Evolutionary conservation across 805 yeast species (phyloP).

Genomic region (Pichia sporocuriosa): DNA sequence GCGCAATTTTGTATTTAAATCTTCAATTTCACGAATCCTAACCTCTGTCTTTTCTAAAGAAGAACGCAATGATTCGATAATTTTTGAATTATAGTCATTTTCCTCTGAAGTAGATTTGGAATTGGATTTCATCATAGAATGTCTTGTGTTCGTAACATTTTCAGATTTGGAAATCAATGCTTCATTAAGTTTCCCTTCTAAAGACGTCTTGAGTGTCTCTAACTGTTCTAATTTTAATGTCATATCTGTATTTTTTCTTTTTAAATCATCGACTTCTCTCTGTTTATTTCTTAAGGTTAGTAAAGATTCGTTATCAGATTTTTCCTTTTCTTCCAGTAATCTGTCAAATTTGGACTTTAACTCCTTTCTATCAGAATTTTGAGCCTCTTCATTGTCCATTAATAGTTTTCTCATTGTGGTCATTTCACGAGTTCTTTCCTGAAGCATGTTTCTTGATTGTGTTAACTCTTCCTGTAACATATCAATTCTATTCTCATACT

Average conservation of each 20-base stretch:
- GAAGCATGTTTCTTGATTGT: constrained; percentile 65
- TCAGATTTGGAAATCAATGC: not conserved
- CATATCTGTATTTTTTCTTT: constrained; percentile 36
- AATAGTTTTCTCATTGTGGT: constrained; percentile 63
- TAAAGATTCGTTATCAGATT: constrained; percentile 48
- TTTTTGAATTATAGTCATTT: constrained; percentile 13
- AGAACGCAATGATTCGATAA: constrained; percentile 40
- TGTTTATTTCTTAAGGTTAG: constrained; percentile 46
- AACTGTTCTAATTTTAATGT: constrained; percentile 17
- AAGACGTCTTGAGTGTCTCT: constrained; percentile 8
- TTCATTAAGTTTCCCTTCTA: constrained; percentile 5
- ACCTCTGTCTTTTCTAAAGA: constrained; percentile 46
- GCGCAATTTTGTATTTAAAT: constrained; percentile 45
- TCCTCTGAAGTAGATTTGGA: constrained; percentile 1
- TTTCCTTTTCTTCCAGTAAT: constrained; percentile 55
- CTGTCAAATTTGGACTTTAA: constrained; percentile 43
- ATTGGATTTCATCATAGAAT: too few relatives aligned
- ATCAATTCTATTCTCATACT: constrained; percentile 53
- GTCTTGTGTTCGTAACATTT: not conserved
- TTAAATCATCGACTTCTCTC: constrained; percentile 61
- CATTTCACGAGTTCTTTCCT: constrained; percentile 76
- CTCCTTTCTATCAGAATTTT: constrained; percentile 47
- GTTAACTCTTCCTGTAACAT: constrained; percentile 75
- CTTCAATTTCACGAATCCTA: constrained; percentile 51
- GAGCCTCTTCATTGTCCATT: constrained; percentile 58